A percentile compares a stretch with the other conserved stretches of the same genome.
phyloP scores from a whole-genome alignment of 2,329 filamentous ascomycete genomes.

The Botrytis fabae region DNA sequence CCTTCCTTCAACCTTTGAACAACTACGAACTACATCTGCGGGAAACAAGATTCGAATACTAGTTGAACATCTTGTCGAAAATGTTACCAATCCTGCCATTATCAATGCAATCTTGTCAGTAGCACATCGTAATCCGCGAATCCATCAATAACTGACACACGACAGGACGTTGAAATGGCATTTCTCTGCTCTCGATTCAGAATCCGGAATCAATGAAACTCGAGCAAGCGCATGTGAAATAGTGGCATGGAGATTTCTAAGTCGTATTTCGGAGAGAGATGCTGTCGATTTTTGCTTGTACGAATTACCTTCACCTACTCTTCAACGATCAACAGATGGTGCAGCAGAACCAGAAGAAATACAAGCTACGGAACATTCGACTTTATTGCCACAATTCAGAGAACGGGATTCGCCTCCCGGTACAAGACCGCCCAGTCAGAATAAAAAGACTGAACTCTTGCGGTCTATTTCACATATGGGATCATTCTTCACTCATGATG shows the following conservation, averaged over 20 bases:
- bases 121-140: neutral
- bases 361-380: constrained; percentile 34
- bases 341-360: constrained; percentile 17
- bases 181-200: constrained; percentile 61
- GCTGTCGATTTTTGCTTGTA: constrained; percentile 73
- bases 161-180: constrained; percentile 74
- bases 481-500: constrained; percentile 40
- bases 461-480: constrained; percentile 56
- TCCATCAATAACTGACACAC: constrained; percentile 14
- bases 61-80: constrained; percentile 62
- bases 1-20: constrained; percentile 70
- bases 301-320: constrained; percentile 57
- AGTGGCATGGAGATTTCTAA: constrained; percentile 76
- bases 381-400: constrained; percentile 38
- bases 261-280: constrained; percentile 69
- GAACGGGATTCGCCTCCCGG: constrained; percentile 25
- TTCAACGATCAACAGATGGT: constrained; percentile 12
- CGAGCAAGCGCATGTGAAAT: constrained; percentile 76
- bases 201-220: constrained; percentile 65
- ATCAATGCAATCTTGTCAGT: constrained; percentile 73
- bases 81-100: constrained; percentile 67
- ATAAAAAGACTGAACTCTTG: constrained; percentile 39
- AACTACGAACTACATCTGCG: constrained; percentile 66
- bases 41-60: constrained; percentile 58
- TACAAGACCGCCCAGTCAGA: constrained; percentile 30